Evolutionary conservation across 352 stramenopile genomes (phyloP), one percentile per base, ranked within the genome.

Genomic region (Blastocystis sp.): DNA sequence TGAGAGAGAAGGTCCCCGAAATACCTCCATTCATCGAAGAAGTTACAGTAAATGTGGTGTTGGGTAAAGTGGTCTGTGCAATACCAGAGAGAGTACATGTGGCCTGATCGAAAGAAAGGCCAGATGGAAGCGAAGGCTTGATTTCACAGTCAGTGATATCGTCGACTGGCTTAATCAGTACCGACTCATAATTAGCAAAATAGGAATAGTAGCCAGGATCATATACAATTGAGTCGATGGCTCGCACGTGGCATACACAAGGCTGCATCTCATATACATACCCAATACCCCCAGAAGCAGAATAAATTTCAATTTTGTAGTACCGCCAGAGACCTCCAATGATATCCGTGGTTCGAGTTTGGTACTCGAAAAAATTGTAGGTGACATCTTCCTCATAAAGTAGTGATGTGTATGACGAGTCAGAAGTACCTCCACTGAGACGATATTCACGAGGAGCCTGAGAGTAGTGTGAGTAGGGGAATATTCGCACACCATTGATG

Each of bases 211-310:
- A 59, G 50, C 50, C 20, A 13, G 50, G 20, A 13, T 13, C 11
- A n/a, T n/a, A 59, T 13, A n/a, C 50, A 2, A 59, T 59, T n/a
- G 20, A 13, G 50, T n/a, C 20, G 1, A 59, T n/a, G 11, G 50
- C 13, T n/a, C 20, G 11, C 50, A 85, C 73, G 55, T 16, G 50
- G 39, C 73, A 85, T 26, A 85, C 73, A 30, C 59, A 43, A 18
- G 53, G 73, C 24, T 85, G 53, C 50, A 85, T 69, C 30, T 85
- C 73, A 43, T 85, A 85, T 8, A 55, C 11, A n/a, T 78, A 78
- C 0, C 5, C 30, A n/a, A 59, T 59, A 13, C 50, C 50, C 3
- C 50, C 50, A n/a, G 50, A 59, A 13, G 50, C 50, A 13, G 50
- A 13, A n/a, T n/a, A n/a, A 13, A 59, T n/a, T 13, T 59, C 50